Conservation (phyloP, 148 eudicot species). For the Rhododendron simsii region DNA sequence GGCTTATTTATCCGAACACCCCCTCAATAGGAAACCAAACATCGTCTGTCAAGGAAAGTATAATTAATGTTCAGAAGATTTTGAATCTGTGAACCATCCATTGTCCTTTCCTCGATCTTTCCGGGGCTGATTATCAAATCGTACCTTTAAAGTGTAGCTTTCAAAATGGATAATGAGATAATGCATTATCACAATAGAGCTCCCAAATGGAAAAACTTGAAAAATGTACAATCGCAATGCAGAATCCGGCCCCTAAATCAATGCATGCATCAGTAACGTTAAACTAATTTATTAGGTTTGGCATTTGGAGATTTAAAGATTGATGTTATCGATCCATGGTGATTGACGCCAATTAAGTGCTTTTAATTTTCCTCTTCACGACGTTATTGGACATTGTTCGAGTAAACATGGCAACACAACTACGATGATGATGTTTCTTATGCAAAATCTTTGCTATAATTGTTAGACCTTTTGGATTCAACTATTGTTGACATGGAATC, state of each 20-base stretch:
- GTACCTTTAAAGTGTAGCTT: no score
- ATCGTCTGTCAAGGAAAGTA: no score
- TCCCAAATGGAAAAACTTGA: no score
- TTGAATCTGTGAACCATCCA: no score
- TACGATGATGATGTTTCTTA: background rate
- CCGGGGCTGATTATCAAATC: no score
- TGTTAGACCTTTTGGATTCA: background rate
- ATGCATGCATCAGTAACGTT: background rate
- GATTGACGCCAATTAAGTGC: background rate
- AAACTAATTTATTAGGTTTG: background rate
- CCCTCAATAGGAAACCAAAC: no score
- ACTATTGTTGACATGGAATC: background rate
- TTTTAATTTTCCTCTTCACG: background rate
- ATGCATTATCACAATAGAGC: no score
- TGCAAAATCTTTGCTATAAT: background rate
- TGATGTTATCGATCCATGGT: background rate
- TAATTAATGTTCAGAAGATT: no score
- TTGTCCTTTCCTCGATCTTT: no score
- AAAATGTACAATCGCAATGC: no score
- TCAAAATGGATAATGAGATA: no score
- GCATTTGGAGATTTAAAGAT: background rate
- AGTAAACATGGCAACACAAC: background rate
- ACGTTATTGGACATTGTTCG: background rate
- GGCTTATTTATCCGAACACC: no score
- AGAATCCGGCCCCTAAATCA: background rate